Percentiles rank a stretch among this genome's conserved stretches.
Evolutionary conservation across 2,329 filamentous ascomycete genomes (phyloP).

Genomic region (Penicillium sp.): DNA sequence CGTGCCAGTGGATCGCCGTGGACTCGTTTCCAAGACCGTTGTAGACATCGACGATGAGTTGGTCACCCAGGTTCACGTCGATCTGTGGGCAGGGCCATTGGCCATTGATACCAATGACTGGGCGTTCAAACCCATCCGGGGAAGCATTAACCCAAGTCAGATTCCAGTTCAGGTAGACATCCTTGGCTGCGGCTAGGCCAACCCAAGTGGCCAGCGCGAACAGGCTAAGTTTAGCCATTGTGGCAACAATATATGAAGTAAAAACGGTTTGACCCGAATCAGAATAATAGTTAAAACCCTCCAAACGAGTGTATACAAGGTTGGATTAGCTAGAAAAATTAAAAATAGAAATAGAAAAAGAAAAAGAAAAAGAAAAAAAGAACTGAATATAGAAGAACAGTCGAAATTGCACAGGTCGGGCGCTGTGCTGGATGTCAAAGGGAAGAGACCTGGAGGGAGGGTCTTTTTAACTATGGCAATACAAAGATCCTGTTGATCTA

Average conservation of each 20-base stretch:
- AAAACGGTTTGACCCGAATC: constrained; percentile 14
- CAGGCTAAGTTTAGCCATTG: constrained; percentile 19
- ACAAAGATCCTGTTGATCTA: constrained; percentile 8
- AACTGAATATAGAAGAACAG: too few relatives aligned
- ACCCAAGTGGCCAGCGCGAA: constrained; percentile 18
- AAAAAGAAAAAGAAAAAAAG: too few relatives aligned
- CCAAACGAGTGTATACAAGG: constrained; percentile 7
- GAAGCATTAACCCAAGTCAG: constrained; percentile 69
- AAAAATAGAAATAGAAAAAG: too few relatives aligned
- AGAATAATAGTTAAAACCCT: constrained; percentile 17
- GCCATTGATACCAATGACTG: constrained; percentile 72
- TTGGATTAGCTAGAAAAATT: constrained; percentile 6
- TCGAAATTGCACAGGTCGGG: constrained; percentile 17
- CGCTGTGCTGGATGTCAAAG: constrained; percentile 5
- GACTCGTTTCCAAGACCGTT: constrained; percentile 40
- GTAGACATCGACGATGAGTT: constrained; percentile 40
- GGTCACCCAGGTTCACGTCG: constrained; percentile 38
- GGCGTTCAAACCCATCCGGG: constrained; percentile 65
- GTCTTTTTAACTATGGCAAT: constrained; percentile 16
- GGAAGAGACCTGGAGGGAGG: not conserved
- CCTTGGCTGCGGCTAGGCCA: constrained; percentile 21
- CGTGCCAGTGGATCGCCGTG: constrained; percentile 60
- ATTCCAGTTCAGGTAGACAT: constrained; percentile 51
- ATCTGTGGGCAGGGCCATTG: constrained; percentile 68
- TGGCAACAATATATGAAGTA: constrained; percentile 11